Percentiles rank a stretch among this genome's conserved stretches.
Evolutionary conservation across 129 eudicot genomes (phyloP).

Genomic region (Calendula officinalis): DNA sequence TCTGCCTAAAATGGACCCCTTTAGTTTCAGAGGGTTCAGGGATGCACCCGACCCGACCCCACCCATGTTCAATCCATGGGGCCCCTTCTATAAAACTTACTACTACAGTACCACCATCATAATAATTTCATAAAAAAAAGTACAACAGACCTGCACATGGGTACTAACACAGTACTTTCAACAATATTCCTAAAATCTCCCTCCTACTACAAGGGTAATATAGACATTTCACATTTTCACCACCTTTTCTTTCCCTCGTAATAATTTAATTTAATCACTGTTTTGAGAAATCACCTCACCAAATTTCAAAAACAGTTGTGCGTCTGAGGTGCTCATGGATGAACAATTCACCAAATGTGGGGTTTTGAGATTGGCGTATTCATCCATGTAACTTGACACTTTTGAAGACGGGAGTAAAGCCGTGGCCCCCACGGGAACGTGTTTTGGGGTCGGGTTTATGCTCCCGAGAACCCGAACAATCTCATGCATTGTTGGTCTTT

Average conservation of each 20-base stretch:
- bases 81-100: conserved; percentile 11
- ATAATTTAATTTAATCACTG: conserved; percentile 32
- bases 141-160: conserved; percentile 37
- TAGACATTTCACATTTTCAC: conserved; percentile 31
- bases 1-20: conserved; percentile 31
- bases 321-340: conserved; percentile 95
- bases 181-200: conserved; percentile 22
- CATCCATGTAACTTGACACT: conserved; percentile 75
- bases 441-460: conserved; percentile 51
- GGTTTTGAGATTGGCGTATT: conserved; percentile 83
- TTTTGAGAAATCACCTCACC: conserved; percentile 97
- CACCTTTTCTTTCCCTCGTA: too few relatives aligned
- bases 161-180: not conserved
- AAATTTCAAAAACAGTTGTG: conserved; percentile 86
- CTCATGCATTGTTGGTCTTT: conserved; percentile 96
- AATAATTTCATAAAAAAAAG: conserved; percentile 28
- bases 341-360: conserved; percentile 88
- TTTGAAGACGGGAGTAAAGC: conserved; percentile 49
- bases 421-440: conserved; percentile 11
- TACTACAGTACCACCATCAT: conserved; percentile 1
- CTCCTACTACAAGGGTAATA: conserved; percentile 29
- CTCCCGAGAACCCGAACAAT: conserved; percentile 82
- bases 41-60: conserved; percentile 19
- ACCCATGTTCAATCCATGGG: conserved; percentile 40
- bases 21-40: conserved; percentile 15